Conservation (phyloP, 2,329 filamentous ascomycete genomes). For the Decorospora gaudefroyi region DNA sequence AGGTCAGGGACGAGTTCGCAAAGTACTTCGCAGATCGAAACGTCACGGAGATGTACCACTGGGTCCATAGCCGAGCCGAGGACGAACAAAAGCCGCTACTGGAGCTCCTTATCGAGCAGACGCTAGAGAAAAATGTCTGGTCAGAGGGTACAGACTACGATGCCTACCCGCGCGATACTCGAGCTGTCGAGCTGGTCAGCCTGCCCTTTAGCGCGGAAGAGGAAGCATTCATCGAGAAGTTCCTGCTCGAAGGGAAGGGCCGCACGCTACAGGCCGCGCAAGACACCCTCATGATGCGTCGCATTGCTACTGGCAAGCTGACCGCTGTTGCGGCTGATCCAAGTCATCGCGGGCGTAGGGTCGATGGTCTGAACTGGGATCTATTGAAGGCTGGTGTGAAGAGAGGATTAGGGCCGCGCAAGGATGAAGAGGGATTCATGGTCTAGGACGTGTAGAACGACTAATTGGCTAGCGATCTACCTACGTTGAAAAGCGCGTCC, state of each 20-base stretch:
- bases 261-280: constrained; percentile 66
- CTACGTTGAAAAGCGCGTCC: too few relatives aligned
- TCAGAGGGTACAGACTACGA: constrained; percentile 11
- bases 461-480: too few relatives aligned
- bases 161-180: constrained; percentile 52
- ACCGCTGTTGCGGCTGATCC: constrained; percentile 48
- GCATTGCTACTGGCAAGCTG: constrained; percentile 68
- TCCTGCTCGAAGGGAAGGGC: constrained; percentile 67
- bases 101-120: constrained; percentile 62
- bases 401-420: constrained; percentile 45
- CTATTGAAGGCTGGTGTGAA: constrained; percentile 44
- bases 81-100: constrained; percentile 67
- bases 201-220: constrained; percentile 73
- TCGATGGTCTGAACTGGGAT: constrained; percentile 60
- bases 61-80: constrained; percentile 68
- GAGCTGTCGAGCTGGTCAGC: constrained; percentile 71
- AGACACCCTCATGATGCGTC: constrained; percentile 75
- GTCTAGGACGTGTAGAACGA: constrained; percentile 16
- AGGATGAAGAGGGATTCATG: constrained; percentile 27
- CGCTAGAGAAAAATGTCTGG: constrained; percentile 28
- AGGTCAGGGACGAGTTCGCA: constrained; percentile 69
- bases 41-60: constrained; percentile 74
- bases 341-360: constrained; percentile 49
- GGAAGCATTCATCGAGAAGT: constrained; percentile 74
- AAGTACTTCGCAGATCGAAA: constrained; percentile 68